A percentile compares a stretch with the other conserved stretches of the same genome.
These are phyloP conservation scores for Colletotrichum caudatum DNA, from an alignment of 2,329 filamentous ascomycete genomes.

Conservation along the genomic window DNA sequence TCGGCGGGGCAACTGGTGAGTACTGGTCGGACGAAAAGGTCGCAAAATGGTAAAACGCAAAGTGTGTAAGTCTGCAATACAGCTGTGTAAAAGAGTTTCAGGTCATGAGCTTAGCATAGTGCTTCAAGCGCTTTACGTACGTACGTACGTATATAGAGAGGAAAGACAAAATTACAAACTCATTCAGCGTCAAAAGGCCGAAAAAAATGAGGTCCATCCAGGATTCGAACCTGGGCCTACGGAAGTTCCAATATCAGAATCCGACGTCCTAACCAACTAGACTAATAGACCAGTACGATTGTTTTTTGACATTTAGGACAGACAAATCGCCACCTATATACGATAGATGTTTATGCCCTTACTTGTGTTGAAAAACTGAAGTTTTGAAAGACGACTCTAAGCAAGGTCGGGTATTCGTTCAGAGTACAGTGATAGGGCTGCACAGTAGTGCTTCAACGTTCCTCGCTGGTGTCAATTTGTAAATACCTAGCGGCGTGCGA, in stretches of 20 bases:
- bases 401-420: accelerated
- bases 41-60: slow-evolving; percentile 47
- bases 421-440: neutral
- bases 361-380: too few relatives aligned
- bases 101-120: neutral
- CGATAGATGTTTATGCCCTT: too few relatives aligned
- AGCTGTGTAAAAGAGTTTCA: neutral
- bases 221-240: slow-evolving; percentile 39
- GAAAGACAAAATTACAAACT: too few relatives aligned
- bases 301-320: too few relatives aligned
- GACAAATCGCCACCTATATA: too few relatives aligned
- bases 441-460: neutral
- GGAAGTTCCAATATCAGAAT: slow-evolving; percentile 29
- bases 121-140: too few relatives aligned
- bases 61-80: accelerated
- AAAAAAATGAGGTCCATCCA: slow-evolving; percentile 30
- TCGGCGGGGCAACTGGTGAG: slow-evolving; percentile 49
- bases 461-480: neutral
- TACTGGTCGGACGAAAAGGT: slow-evolving; percentile 56
- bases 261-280: slow-evolving; percentile 40
- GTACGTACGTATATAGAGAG: too few relatives aligned
- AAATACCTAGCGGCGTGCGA: neutral
- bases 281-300: slow-evolving; percentile 29
- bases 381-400: neutral
- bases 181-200: too few relatives aligned